Evolutionary conservation across 352 stramenopile genomes (phyloP), one percentile per base, ranked within the genome.

Genomic region (Pythium grandisporangium): DNA sequence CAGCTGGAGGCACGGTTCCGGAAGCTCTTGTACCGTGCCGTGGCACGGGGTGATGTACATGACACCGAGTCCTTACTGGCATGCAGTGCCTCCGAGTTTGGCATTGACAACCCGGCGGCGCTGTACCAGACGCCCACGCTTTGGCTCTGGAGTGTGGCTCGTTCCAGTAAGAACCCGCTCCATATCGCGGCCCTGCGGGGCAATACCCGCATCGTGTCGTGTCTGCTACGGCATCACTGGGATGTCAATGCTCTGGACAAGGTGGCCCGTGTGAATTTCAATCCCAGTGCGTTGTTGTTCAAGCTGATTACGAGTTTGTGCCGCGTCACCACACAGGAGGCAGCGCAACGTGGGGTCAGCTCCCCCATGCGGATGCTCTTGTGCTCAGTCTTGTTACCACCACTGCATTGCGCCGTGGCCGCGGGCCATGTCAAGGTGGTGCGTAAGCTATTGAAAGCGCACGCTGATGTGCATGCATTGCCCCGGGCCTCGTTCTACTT

Each of bases 221-320:
- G 83, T 2, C 51, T 91, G 19, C 47, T 91, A 4, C 52, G 53
- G 6, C 52, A 67, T 13, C 69, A 66, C 1, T 68, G 84, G 27
- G 61, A 83, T 29, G 67, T 79, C 3, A 91, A 91, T 35, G 62
- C 60, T 11, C 57, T 85, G 3, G 74, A 91, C 45, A 91, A 91
- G 51, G 75, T 91, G 3, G 53, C 70, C 25, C 73, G 74, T 22
- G 70, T 88, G 13, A 86, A 87, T 43, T 88, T 91, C 20, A 91
- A 88, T 20, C 51, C 87, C 16, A n/a, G n/a, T n/a, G 70, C 69
- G 0, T 40, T 86, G 12, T 45, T 85, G 5, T 90, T 87, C 55
- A 82, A 85, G 44, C 63, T 82, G 36, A 59, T 63, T 42, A 84
- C 63, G 32, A n/a, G n/a, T n/a, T n/a, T n/a, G n/a, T n/a, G n/a